Evolutionary conservation across 2,329 filamentous ascomycete species (phyloP).

Genomic region (Lachnellula occidentalis): DNA sequence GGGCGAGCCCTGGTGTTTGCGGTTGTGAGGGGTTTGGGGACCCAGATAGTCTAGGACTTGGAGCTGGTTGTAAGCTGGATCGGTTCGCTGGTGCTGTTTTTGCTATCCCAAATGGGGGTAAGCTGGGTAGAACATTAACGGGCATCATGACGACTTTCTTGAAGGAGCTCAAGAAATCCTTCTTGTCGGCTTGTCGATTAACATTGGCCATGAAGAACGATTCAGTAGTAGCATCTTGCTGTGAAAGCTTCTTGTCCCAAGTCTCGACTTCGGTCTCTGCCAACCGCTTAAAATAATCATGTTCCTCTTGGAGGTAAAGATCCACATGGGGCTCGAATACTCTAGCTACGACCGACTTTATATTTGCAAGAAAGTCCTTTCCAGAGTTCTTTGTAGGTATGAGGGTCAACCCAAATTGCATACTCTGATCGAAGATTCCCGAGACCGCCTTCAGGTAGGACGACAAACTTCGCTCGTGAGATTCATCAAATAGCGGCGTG

Average conservation of each 20-base stretch:
- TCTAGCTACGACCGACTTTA: conserved; percentile 61
- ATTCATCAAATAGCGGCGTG: conserved; percentile 79
- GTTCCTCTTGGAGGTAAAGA: conserved; percentile 84
- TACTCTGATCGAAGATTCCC: conserved; percentile 78
- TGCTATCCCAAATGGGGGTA: conserved; percentile 50
- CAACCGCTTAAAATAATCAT: conserved; percentile 74
- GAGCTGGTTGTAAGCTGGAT: conserved; percentile 27
- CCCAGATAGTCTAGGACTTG: conserved; percentile 6
- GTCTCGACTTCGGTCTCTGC: conserved; percentile 71
- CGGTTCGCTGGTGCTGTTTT: conserved; percentile 29
- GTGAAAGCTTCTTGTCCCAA: conserved; percentile 89
- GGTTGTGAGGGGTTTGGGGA: conserved; percentile 39
- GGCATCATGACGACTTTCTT: conserved; percentile 99
- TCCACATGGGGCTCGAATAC: conserved; percentile 93
- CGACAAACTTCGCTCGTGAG: conserved; percentile 68
- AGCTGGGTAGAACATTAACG: conserved; percentile 77
- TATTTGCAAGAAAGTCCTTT: conserved; percentile 56
- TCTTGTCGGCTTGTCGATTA: conserved; percentile 90
- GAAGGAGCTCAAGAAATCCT: conserved; percentile 92
- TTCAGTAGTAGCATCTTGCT: conserved; percentile 85
- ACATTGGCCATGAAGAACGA: conserved; percentile 95
- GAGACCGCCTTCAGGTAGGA: conserved; percentile 83
- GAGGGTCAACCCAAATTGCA: conserved; percentile 70
- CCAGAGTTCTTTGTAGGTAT: conserved; percentile 59
- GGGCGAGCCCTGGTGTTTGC: conserved; percentile 42